These are phyloP conservation scores for Rosa lucieae DNA, from an alignment of 306 rosid species.

Conservation along the genomic window DNA sequence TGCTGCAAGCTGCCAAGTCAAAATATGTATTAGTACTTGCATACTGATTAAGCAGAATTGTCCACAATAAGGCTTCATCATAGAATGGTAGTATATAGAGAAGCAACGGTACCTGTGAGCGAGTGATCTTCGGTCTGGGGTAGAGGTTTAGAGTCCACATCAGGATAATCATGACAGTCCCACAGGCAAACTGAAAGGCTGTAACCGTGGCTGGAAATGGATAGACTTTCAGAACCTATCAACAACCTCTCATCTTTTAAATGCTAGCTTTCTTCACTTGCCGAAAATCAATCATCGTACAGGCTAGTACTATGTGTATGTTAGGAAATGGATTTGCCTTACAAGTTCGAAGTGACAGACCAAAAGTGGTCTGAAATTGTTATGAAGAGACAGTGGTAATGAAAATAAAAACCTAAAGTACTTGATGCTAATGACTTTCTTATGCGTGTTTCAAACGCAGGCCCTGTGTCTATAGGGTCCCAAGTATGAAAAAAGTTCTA, in stretches of 20 bases:
- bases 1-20: constrained; percentile 39
- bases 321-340: not conserved
- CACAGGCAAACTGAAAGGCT: constrained; percentile 57
- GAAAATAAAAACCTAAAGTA: not conserved
- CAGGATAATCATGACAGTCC: constrained; percentile 47
- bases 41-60: not conserved
- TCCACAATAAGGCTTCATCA: not conserved
- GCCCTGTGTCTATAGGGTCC: not conserved
- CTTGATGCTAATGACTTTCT: not conserved
- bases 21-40: not conserved
- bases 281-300: not conserved
- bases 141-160: constrained; percentile 62
- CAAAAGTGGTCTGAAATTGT: not conserved
- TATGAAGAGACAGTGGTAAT: not conserved
- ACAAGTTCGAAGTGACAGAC: not conserved
- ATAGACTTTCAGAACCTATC: constrained; percentile 84
- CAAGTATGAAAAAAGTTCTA: not conserved
- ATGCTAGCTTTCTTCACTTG: constrained; percentile 5
- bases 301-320: not conserved
- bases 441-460: not conserved
- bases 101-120: constrained; percentile 47
- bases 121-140: constrained; percentile 52
- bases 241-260: constrained; percentile 35
- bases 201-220: constrained; percentile 88
- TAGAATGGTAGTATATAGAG: not conserved